These are phyloP conservation scores for Linnemannia exigua DNA, from an alignment of 192 early-diverging fungal genomes.

Conservation along the genomic window DNA sequence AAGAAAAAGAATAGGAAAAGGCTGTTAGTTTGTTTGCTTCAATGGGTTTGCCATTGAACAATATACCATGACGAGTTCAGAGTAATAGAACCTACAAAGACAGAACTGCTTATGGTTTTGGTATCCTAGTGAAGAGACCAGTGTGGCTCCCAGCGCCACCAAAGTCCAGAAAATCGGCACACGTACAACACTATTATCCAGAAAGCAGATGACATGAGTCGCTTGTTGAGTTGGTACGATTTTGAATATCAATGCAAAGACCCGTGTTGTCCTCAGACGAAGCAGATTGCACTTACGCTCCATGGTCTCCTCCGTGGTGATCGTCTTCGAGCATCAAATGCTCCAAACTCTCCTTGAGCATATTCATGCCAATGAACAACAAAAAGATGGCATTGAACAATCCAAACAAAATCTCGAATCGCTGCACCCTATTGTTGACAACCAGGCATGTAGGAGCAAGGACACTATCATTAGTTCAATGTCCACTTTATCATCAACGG, in stretches of 20 bases:
- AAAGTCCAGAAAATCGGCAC: constrained; percentile 59
- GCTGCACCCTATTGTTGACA: constrained; percentile 56
- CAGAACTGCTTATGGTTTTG: constrained; percentile 68
- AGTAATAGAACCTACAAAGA: constrained; percentile 49
- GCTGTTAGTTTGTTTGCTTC: background rate
- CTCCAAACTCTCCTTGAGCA: constrained; percentile 70
- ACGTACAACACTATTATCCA: constrained; percentile 25
- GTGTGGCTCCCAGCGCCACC: constrained; percentile 54
- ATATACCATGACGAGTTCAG: background rate
- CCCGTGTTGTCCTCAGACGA: background rate
- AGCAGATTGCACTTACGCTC: constrained; percentile 29
- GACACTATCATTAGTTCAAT: background rate
- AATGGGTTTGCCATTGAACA: background rate
- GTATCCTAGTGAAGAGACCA: constrained; percentile 61
- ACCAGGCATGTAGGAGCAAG: background rate
- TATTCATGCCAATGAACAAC: constrained; percentile 70
- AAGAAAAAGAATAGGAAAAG: background rate
- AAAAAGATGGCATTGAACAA: constrained; percentile 66
- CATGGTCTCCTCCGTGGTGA: constrained; percentile 58
- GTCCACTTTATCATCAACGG: background rate
- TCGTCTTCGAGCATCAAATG: constrained; percentile 67
- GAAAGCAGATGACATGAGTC: background rate
- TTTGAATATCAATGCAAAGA: background rate
- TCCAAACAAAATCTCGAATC: constrained; percentile 68
- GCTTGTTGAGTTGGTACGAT: background rate